Evolutionary conservation across 495 filamentous ascomycete genomes (phyloP).

Genomic region (Penicillium manginii): DNA sequence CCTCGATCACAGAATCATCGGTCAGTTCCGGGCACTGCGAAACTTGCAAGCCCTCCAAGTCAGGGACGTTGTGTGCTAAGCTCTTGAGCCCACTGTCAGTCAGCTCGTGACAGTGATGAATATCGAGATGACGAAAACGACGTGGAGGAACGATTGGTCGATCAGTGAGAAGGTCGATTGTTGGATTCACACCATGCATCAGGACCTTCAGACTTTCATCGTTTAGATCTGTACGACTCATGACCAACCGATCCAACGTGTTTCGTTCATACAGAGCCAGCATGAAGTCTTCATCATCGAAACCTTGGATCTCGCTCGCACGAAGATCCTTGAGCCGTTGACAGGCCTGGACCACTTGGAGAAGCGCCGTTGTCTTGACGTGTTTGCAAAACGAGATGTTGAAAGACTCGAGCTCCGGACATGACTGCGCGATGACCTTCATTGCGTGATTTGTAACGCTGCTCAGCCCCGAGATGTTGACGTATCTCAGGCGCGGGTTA

Average conservation of each 20-base stretch:
- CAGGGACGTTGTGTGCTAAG: slow-evolving; percentile 74
- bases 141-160: slow-evolving; percentile 77
- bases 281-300: slow-evolving; percentile 71
- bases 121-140: slow-evolving; percentile 79
- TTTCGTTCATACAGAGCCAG: slow-evolving; percentile 77
- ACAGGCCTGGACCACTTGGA: slow-evolving; percentile 72
- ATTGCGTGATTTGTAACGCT: slow-evolving; percentile 83
- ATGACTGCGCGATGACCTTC: slow-evolving; percentile 84
- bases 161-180: slow-evolving; percentile 77
- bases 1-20: slow-evolving; percentile 70
- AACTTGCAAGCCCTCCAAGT: slow-evolving; percentile 80
- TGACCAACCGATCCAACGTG: slow-evolving; percentile 74
- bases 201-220: slow-evolving; percentile 73
- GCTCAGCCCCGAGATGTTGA: slow-evolving; percentile 82
- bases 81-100: slow-evolving; percentile 69
- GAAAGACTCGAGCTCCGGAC: slow-evolving; percentile 76
- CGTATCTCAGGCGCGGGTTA: slow-evolving; percentile 74
- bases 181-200: slow-evolving; percentile 71
- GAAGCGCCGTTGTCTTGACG: slow-evolving; percentile 81
- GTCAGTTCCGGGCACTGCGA: slow-evolving; percentile 71
- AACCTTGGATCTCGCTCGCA: slow-evolving; percentile 80
- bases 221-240: slow-evolving; percentile 76
- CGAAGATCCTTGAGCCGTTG: slow-evolving; percentile 74
- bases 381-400: slow-evolving; percentile 92
- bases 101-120: slow-evolving; percentile 75